A percentile compares a stretch with the other conserved stretches of the same genome.
Conservation (phyloP, 768 basidiomycete genomes). For the Calocybe gangraenosa region DNA sequence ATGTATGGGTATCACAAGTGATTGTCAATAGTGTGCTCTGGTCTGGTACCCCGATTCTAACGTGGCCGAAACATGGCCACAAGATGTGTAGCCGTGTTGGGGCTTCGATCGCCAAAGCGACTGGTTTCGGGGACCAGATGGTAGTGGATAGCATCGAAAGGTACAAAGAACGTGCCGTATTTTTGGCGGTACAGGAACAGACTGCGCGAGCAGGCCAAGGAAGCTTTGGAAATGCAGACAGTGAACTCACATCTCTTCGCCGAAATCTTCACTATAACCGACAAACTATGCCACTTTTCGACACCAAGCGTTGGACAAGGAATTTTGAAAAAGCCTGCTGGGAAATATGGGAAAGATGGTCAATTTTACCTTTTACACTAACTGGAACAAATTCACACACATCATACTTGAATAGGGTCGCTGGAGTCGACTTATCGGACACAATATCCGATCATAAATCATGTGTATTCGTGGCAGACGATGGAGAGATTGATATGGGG, state of each 20-base stretch:
- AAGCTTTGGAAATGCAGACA: background rate
- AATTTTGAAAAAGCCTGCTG: slow-evolving; percentile 7
- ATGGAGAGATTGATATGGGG: background rate
- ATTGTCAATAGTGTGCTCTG: background rate
- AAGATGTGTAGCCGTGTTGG: slow-evolving; percentile 3
- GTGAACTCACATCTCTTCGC: background rate
- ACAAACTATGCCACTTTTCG: slow-evolving; percentile 6
- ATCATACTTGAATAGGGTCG: background rate
- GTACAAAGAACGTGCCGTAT: slow-evolving; percentile 1
- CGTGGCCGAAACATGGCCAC: slow-evolving; percentile 2
- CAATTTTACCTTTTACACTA: background rate
- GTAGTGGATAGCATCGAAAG: background rate
- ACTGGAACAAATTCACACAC: background rate
- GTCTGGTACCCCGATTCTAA: slow-evolving; percentile 2
- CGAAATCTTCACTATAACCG: background rate
- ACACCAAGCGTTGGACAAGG: slow-evolving; percentile 3
- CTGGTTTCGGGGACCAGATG: slow-evolving; percentile 3
- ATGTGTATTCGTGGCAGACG: background rate
- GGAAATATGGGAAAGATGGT: slow-evolving; percentile 3
- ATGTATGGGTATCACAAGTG: background rate
- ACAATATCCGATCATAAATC: background rate
- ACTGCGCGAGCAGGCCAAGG: background rate
- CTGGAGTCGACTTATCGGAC: slow-evolving; percentile 1
- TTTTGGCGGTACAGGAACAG: background rate
- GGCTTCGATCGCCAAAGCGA: background rate